Evolutionary conservation across 1,139 yeast genomes (phyloP).

Genomic region (Sugiyamaella neomexicana): DNA sequence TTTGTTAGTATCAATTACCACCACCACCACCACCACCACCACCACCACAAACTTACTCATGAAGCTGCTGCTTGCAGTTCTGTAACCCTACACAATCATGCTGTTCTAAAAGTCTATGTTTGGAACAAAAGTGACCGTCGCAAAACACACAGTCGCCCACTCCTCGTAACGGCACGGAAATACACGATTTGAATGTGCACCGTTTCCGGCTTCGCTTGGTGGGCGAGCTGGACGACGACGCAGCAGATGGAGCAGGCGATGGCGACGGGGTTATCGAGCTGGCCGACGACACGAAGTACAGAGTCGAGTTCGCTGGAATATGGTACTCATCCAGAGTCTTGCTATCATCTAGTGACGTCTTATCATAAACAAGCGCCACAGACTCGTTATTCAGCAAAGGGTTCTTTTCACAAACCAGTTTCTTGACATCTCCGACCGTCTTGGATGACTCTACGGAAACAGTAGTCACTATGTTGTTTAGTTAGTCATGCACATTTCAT

Average conservation of each 20-base stretch:
- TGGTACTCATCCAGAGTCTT: conserved; percentile 78
- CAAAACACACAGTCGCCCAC: conserved; percentile 89
- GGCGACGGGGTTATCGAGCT: conserved; percentile 16
- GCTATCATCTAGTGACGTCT: conserved; percentile 77
- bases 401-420: conserved; percentile 32
- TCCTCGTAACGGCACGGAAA: conserved; percentile 69
- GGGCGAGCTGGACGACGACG: conserved; percentile 18
- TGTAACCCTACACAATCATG: conserved; percentile 80
- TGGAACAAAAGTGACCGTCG: conserved; percentile 82
- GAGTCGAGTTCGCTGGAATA: conserved; percentile 75
- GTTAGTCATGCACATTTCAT: too few relatives aligned
- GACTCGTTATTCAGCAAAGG: conserved; percentile 17
- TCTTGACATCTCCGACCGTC: conserved; percentile 39
- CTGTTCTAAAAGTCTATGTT: conserved; percentile 82
- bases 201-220: conserved; percentile 55
- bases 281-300: conserved; percentile 51
- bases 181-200: conserved; percentile 64
- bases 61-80: conserved; percentile 77
- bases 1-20: not conserved
- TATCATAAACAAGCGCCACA: conserved; percentile 35
- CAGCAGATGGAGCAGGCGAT: conserved; percentile 18
- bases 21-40: too few relatives aligned
- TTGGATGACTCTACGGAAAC: conserved; percentile 34
- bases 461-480: conserved; percentile 1
- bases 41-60: conserved; percentile 49